These are phyloP conservation scores for Xylogone sp. DNA, from an alignment of 2,329 filamentous ascomycete genomes.

Conservation along the genomic window DNA sequence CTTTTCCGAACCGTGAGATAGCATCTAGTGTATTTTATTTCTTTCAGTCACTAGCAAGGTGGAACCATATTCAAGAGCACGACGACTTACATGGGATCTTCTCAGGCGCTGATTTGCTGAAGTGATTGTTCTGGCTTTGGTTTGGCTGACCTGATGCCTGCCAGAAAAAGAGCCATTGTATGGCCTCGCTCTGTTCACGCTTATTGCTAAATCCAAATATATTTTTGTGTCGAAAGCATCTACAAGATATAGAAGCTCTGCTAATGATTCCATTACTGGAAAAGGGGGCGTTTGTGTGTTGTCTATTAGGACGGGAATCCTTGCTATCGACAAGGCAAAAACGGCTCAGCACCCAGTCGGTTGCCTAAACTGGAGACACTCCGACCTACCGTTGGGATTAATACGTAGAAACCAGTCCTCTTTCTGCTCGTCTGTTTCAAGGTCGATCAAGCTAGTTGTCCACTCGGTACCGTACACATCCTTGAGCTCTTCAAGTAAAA, in stretches of 20 bases:
- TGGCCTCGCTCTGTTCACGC: constrained; percentile 40
- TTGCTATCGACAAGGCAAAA: constrained; percentile 29
- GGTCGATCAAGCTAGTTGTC: constrained; percentile 44
- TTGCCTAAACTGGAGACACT: too few relatives aligned
- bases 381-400: constrained; percentile 33
- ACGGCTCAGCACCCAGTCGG: too few relatives aligned
- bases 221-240: constrained; percentile 43
- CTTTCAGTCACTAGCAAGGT: too few relatives aligned
- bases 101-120: constrained; percentile 39
- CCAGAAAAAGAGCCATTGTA: constrained; percentile 52
- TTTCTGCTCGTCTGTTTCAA: constrained; percentile 49
- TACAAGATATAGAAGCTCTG: constrained; percentile 45
- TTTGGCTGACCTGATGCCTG: constrained; percentile 40
- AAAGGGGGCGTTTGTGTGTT: constrained; percentile 44
- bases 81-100: constrained; percentile 33
- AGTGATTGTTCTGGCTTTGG: constrained; percentile 38
- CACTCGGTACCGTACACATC: constrained; percentile 43
- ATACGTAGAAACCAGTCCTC: constrained; percentile 46
- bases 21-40: too few relatives aligned
- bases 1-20: constrained; percentile 28
- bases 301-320: constrained; percentile 36
- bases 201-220: constrained; percentile 45
- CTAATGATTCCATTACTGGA: constrained; percentile 45
- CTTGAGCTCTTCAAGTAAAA: constrained; percentile 48
- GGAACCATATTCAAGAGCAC: too few relatives aligned